phyloP scores from a whole-genome alignment of 108 stramenopile species.

The Poteriospumella lacustris region DNA sequence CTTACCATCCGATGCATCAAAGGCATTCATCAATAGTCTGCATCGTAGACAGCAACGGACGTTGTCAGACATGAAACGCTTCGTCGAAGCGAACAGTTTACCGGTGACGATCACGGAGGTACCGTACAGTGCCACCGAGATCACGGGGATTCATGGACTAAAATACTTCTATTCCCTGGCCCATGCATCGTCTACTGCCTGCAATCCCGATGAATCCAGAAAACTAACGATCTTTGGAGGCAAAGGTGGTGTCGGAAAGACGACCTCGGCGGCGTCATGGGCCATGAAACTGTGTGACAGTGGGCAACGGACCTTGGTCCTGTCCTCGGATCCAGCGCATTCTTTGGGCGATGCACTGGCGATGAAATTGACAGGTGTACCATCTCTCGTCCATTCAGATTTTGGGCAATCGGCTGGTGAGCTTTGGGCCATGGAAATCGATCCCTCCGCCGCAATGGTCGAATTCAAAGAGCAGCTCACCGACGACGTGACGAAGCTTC shows the following conservation, averaged over 20 bases:
- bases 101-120: background rate
- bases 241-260: conserved; percentile 57
- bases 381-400: conserved; percentile 1
- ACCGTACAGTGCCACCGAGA: background rate
- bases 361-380: background rate
- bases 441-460: conserved; percentile 25
- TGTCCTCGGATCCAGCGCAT: conserved; percentile 95
- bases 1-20: background rate
- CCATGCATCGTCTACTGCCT: background rate
- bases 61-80: background rate
- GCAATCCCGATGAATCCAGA: background rate
- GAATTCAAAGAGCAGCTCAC: background rate
- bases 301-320: conserved; percentile 66
- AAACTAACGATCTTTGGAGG: conserved; percentile 36
- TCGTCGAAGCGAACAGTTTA: background rate
- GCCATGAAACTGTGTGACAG: conserved; percentile 70
- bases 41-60: background rate
- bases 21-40: background rate
- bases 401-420: conserved; percentile 37
- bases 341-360: conserved; percentile 76
- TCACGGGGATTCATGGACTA: conserved; percentile 1
- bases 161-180: background rate
- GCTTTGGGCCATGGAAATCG: conserved; percentile 50
- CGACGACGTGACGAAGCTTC: background rate
- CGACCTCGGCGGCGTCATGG: conserved; percentile 71